Evolutionary conservation across 2,329 filamentous ascomycete genomes (phyloP).

Genomic region (Phialophora verrucosa): DNA sequence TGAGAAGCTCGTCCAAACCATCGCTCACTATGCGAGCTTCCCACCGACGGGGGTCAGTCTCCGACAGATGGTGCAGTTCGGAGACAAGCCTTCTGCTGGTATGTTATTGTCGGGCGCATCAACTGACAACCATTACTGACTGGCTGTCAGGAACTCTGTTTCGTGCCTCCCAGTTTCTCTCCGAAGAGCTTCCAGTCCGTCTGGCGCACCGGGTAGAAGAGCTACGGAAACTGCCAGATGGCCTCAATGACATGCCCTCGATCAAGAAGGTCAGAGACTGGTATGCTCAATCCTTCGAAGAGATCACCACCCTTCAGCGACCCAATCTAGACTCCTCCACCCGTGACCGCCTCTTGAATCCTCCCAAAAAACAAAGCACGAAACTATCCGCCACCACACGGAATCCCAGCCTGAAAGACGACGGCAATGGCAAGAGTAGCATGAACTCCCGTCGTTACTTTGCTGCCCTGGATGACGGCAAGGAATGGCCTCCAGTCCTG

Average conservation of each 20-base stretch:
- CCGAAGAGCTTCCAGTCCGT: constrained; percentile 95
- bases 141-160: constrained; percentile 80
- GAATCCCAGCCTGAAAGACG: constrained; percentile 86
- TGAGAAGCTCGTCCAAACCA: constrained; percentile 91
- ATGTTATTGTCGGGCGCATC: constrained; percentile 42
- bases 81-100: constrained; percentile 90
- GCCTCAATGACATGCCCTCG: constrained; percentile 96
- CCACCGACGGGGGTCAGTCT: constrained; percentile 95
- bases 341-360: constrained; percentile 73
- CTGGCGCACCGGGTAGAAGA: constrained; percentile 96
- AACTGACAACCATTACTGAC: constrained; percentile 5
- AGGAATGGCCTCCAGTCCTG: constrained; percentile 91
- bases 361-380: constrained; percentile 58
- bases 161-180: constrained; percentile 95
- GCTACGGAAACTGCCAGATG: constrained; percentile 88
- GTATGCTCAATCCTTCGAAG: constrained; percentile 99
- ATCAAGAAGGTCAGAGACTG: constrained; percentile 94
- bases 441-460: constrained; percentile 76
- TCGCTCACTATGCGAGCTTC: constrained; percentile 95
- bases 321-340: constrained; percentile 78
- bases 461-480: constrained; percentile 83
- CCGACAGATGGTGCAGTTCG: constrained; percentile 99
- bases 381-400: constrained; percentile 81
- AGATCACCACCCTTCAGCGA: constrained; percentile 85
- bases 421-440: constrained; percentile 60